Evolutionary conservation across 2,329 filamentous ascomycete genomes (phyloP).

Genomic region (Knufia petricola): DNA sequence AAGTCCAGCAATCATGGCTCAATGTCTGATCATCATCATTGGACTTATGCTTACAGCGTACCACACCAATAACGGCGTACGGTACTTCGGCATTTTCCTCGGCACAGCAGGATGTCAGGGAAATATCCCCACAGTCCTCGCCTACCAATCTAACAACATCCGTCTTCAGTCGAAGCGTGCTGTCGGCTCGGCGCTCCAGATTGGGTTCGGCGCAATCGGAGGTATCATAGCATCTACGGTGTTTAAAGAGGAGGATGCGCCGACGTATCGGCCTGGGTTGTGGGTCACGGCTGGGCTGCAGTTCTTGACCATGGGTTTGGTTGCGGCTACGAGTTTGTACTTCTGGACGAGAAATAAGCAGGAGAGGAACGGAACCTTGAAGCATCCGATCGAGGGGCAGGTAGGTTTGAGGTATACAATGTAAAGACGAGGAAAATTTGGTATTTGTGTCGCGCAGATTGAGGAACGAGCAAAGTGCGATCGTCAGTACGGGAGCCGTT

Average conservation of each 20-base stretch:
- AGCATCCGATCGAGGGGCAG: too few species aligned
- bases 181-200: slow-evolving; percentile 13
- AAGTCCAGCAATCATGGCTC: slow-evolving; percentile 56
- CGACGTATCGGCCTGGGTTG: slow-evolving; percentile 18
- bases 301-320: too few species aligned
- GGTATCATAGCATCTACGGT: slow-evolving; percentile 32
- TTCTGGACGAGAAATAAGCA: too few species aligned
- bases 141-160: slow-evolving; percentile 40
- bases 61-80: slow-evolving; percentile 41
- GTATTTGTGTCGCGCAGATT: too few species aligned
- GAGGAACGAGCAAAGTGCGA: too few species aligned
- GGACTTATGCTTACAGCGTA: slow-evolving; percentile 44
- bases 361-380: too few species aligned
- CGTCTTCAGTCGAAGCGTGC: slow-evolving; percentile 10
- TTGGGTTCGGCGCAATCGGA: slow-evolving; percentile 11
- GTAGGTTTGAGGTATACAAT: too few species aligned
- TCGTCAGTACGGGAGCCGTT: too few species aligned
- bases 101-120: slow-evolving; percentile 63
- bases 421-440: too few species aligned
- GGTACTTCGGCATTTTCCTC: slow-evolving; percentile 67
- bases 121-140: slow-evolving; percentile 63
- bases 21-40: slow-evolving; percentile 56
- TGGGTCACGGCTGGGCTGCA: too few species aligned
- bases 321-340: too few species aligned
- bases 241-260: slow-evolving; percentile 45